A percentile compares a stretch with the other conserved stretches of the same genome.
These are phyloP conservation scores for Epichloe coenophiala DNA, from an alignment of 2,329 filamentous ascomycete species.

Conservation along the genomic window DNA sequence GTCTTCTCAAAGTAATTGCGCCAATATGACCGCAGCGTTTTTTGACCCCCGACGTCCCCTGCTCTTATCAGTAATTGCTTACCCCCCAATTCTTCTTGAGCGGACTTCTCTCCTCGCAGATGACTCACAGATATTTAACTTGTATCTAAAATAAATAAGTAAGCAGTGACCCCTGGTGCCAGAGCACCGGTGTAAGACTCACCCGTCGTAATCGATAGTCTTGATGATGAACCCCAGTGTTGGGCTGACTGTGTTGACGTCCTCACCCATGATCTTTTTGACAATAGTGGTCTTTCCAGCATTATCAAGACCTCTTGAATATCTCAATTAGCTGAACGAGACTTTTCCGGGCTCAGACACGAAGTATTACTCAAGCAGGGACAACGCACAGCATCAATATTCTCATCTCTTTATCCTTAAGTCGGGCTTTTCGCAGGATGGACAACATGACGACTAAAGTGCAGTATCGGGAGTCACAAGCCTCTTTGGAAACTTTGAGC, in stretches of 20 bases:
- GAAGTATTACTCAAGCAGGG: not conserved
- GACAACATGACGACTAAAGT: slow-evolving; percentile 58
- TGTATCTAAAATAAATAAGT: slow-evolving; percentile 45
- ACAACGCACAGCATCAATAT: slow-evolving; percentile 78
- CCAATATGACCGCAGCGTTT: slow-evolving; percentile 96
- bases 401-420: slow-evolving; percentile 98
- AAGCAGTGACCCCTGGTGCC: not conserved
- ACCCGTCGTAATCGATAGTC: slow-evolving; percentile 95
- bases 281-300: slow-evolving; percentile 98
- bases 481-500: not conserved
- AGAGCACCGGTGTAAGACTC: slow-evolving; percentile 16
- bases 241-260: slow-evolving; percentile 91
- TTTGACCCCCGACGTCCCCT: slow-evolving; percentile 98
- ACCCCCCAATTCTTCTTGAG: not conserved
- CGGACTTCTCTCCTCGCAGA: not conserved
- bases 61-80: slow-evolving; percentile 7
- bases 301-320: slow-evolving; percentile 76
- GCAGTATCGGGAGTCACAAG: too few species aligned
- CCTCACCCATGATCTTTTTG: slow-evolving; percentile 91
- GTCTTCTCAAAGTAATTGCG: slow-evolving; percentile 99
- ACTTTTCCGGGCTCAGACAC: not conserved
- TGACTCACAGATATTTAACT: slow-evolving; percentile 80
- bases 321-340: slow-evolving; percentile 7
- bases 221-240: slow-evolving; percentile 98
- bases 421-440: slow-evolving; percentile 80